Evolutionary conservation across 2,329 filamentous ascomycete species (phyloP), one percentile per base, ranked within the genome.

Genomic region (Arthrobotrys sinensis): DNA sequence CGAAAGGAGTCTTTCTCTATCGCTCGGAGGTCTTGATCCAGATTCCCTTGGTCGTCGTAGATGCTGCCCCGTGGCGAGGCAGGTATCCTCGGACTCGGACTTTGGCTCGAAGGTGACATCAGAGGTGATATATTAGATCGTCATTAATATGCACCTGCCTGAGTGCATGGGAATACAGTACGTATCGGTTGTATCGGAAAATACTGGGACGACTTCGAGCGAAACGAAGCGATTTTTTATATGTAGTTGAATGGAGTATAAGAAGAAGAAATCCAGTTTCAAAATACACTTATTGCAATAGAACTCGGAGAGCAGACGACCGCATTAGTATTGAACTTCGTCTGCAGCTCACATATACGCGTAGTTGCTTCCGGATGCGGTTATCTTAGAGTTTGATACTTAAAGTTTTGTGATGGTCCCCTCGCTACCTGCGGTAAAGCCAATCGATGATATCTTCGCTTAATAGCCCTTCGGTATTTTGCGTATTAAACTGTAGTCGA

Each of bases 291-390:
- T 28, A 28, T 28, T 28, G 24, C 4, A 28, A 4, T 4, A 28
- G 24, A 28, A 28, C 10, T 28, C 11, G 28, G 1, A 24, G 14
- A 57, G 16, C 1, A 14, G 7, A 21, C 6, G 14, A 14, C 53
- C 28, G 32, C 53, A 57, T 57, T 50, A 11, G 46, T 28, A 5
- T 28, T 28, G 24, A 28, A 0, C 4, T 50, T 28, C 11, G 21
- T 50, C 19, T 24, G n/a, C 28, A 14, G 6, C 10, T 2, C 12
- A 57, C 32, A 24, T 19, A 40, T 57, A 57, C 36, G 36, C 53
- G 53, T 57, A 38, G 28, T 3, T 57, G 14, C n/a, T 28, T 69
- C 65, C 52, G 65, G n/a, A 69, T 57, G 52, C 65, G 65, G 65
- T 46, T 57, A 10, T 57, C 14, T 28, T 28, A 28, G 19, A 28